Evolutionary conservation across 345 rosid species (phyloP), one percentile per base, ranked within the genome.

Genomic region (Murraya koenigii): DNA sequence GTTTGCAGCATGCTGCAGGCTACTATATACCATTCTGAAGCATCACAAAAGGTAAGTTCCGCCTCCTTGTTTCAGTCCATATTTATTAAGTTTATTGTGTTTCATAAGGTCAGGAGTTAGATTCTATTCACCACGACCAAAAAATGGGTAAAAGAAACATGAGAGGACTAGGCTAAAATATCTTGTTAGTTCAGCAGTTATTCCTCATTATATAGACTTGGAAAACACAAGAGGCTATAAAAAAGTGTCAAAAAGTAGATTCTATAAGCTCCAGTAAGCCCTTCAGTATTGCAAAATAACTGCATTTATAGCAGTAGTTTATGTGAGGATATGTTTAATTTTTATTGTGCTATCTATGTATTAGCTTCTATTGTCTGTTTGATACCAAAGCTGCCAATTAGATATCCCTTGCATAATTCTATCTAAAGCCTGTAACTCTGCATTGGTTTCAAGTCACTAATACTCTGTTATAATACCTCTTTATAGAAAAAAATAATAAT

Each of bases 1-100:
- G 39, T 92, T 82, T 80, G 85, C 88, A 64, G 87, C 94, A 35
- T 94, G 92, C 82, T 93, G 98, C 83, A 89, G 87, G 69, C 84
- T 96, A 56, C 68, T 96, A 69, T 90, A 80, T 80, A 89, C 97
- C 5, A 86, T 88, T 82, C 77, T 96, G 83, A 96, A 91, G 90
- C 95, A 92, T 86, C 92, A 85, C 81, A 86, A 87, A 82, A 88
- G 95, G 99, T 94, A 79, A 79, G 35, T 76, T 76, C 64, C 39
- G 14, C 69, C 55, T 38, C 35, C 38, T 52, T 65, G 23, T 33
- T 66, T 75, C 39, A 8, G 60, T 69, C 38, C n/a, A 39, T 32
- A 61, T 66, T 52, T 6, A 19, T 33, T 39, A 60, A 59, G 38
- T 11, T 58, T 56, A 17, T 28, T 25, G 14, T 69, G n/a, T 39